These are phyloP conservation scores for Craspedostauros australis DNA, from an alignment of 108 stramenopile genomes.

Conservation along the genomic window DNA sequence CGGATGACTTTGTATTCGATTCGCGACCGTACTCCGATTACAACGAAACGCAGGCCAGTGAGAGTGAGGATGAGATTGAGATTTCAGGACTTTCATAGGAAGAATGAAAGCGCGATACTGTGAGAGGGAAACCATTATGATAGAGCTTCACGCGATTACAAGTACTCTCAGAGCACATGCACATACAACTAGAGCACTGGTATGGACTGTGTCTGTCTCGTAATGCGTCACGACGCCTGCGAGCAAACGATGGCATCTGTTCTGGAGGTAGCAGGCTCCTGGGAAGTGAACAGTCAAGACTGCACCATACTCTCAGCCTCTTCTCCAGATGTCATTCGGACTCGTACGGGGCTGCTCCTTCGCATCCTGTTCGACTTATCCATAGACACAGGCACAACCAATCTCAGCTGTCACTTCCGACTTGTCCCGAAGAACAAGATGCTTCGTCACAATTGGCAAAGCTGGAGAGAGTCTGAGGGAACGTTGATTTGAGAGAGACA, in stretches of 20 bases:
- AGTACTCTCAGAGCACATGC: background rate
- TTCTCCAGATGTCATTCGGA: background rate
- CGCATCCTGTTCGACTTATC: too few species aligned
- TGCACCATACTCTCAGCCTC: background rate
- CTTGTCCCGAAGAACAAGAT: too few species aligned
- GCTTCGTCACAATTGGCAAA: too few species aligned
- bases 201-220: background rate
- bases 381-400: too few species aligned
- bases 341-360: too few species aligned
- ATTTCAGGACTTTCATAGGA: constrained; percentile 1
- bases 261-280: background rate
- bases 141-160: background rate
- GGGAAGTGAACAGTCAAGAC: background rate
- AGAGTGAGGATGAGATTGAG: constrained; percentile 10
- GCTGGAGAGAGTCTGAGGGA: too few species aligned
- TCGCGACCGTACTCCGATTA: constrained; percentile 15
- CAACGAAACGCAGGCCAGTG: constrained; percentile 1
- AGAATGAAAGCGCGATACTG: background rate
- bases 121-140: background rate
- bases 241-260: background rate
- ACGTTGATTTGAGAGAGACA: too few species aligned
- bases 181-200: background rate
- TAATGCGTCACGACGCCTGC: background rate
- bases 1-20: constrained; percentile 19
- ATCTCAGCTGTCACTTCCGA: too few species aligned